phyloP scores from a whole-genome alignment of 805 yeast species.

The Ogataea allantospora region DNA sequence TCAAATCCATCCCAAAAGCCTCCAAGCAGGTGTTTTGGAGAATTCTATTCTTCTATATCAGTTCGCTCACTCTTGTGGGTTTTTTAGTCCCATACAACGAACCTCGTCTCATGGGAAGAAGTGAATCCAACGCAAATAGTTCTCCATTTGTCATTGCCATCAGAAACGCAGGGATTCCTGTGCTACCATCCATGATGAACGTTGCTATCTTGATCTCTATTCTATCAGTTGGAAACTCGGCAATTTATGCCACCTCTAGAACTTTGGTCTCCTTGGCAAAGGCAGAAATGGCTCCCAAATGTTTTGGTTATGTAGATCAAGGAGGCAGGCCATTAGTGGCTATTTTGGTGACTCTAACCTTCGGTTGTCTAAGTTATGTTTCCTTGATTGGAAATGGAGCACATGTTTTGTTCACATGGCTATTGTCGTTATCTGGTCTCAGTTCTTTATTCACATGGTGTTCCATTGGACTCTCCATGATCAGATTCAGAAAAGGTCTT shows the following conservation, averaged over 20 bases:
- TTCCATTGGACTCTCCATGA: constrained; percentile 42
- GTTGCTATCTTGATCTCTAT: constrained; percentile 41
- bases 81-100: constrained; percentile 47
- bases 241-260: constrained; percentile 58
- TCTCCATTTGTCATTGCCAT: constrained; percentile 53
- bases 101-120: constrained; percentile 30
- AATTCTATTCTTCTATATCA: constrained; percentile 45
- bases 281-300: constrained; percentile 44
- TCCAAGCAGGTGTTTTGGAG: constrained; percentile 59
- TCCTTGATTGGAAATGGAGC: constrained; percentile 43
- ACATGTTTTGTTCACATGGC: constrained; percentile 44
- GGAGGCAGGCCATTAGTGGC: constrained; percentile 51
- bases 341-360: constrained; percentile 36
- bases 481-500: constrained; percentile 48
- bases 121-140: constrained; percentile 32
- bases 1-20: constrained; percentile 48
- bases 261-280: constrained; percentile 47
- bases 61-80: constrained; percentile 45
- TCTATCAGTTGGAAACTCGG: constrained; percentile 49
- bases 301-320: constrained; percentile 45
- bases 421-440: constrained; percentile 48
- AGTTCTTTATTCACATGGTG: constrained; percentile 51
- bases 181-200: constrained; percentile 41
- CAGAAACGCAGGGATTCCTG: constrained; percentile 35
- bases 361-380: constrained; percentile 45